Base-by-base conservation (phyloP, 2,329 filamentous ascomycete genomes). In the Simplicillium sp. region DNA sequence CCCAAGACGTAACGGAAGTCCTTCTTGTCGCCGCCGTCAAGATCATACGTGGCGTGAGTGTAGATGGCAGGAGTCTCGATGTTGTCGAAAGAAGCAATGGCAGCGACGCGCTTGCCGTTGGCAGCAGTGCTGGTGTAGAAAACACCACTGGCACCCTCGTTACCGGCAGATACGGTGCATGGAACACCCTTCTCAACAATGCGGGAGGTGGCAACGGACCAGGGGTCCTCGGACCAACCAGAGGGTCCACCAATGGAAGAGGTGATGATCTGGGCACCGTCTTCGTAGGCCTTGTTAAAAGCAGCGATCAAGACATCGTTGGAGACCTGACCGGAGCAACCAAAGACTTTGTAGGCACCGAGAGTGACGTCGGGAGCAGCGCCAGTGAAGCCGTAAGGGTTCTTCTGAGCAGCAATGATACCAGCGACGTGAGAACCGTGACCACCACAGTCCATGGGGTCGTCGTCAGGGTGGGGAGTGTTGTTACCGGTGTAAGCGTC, bases 391-490 rank as follows among this genome's bases (percentile, higher is more conserved):
- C 69, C 69, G 31, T 67, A 67, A 0, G 61, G 55, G 51, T 77
- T 66, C 36, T 58, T 54, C 53, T 78, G 71, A 2, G 76, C 77
- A 2, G 75, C 78, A 35, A 83, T 69, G 45, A 77, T 80, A 28
- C 80, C 79, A 2, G 76, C 67, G 17, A 79, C 73, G 54, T 79
- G 76, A 1, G 73, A 77, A 25, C 78, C 77, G 54, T 82, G 77
- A 3, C 77, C 77, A 2, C 53, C 57, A 49, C 74, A 77, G 46
- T 73, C 72, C 50, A 73, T 71, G 3, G 76, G 77, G 46, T 76
- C 70, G 2, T 56, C 36, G 46, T 71, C 71, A 1, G 72, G 70
- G 0, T 57, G 44, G 8, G 66, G 65, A 1, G 51, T 58, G 46
- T 64, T 64, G 37, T 44, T 41, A 34, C 64, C 65, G 35, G 48